Base-by-base conservation (phyloP, 805 yeast genomes). In the Candida vaughaniae region DNA sequence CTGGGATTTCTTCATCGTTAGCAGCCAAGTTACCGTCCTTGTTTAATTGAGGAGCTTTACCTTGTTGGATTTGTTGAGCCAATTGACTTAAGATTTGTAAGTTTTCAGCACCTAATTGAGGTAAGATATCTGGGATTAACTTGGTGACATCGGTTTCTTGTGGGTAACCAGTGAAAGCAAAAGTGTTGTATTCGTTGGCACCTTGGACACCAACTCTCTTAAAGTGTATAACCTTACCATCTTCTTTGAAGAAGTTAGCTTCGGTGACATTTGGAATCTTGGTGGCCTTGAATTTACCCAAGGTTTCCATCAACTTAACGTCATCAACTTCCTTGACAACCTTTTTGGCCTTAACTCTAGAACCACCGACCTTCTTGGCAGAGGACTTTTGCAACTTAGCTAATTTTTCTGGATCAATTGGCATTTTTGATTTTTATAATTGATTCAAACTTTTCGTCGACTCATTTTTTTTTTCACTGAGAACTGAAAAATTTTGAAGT, bases 221-320 rank as follows among this genome's bases (percentile, higher is more conserved):
- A 79, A 93, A 88, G 75, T 91, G 96, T 69, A 91, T 73, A 49
- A 93, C 96, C 63, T 82, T 84, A 62, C 97, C 97, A 67, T 91
- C 96, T 49, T 88, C 96, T 69, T 77, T 85, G 85, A 93, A 90
- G 77, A 91, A 86, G 80, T 90, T 91, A 60, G 96, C 98, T 76
- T 91, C 97, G 66, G 88, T 95, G 58, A 91, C 82, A 58, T 85
- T 88, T 52, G 85, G 89, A 55, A 91, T 71, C 57, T 88, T 84
- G 69, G 84, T 86, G 50, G 90, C 95, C 69, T 85, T 83, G 65
- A 91, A 76, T 74, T 90, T 89, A 66, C 81, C 83, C 70, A 91
- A 75, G 59, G 91, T 80, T 55, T 82, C 85, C 72, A 87, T 89
- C 66, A 91, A 77, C 72, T 90, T 89, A 67, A 88, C 75, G 73